These are phyloP conservation scores for Botryotinia calthae DNA, from an alignment of 2,329 filamentous ascomycete genomes.

Conservation along the genomic window DNA sequence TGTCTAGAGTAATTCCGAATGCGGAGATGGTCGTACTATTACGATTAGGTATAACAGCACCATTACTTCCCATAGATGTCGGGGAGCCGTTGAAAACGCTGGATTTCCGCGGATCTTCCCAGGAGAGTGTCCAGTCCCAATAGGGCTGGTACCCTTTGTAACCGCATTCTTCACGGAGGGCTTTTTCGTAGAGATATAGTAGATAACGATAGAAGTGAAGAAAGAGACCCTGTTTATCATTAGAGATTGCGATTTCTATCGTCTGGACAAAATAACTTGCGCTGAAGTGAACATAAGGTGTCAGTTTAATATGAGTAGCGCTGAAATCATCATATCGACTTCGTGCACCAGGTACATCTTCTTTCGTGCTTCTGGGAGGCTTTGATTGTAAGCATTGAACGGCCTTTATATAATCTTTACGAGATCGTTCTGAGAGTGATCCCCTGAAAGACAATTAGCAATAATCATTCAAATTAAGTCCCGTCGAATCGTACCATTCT, in stretches of 20 bases:
- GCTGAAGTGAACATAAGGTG: conserved; percentile 34
- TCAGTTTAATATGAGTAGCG: conserved; percentile 41
- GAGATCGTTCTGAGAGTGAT: conserved; percentile 7
- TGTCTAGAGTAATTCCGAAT: conserved; percentile 31
- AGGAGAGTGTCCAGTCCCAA: conserved; percentile 14
- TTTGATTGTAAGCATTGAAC: conserved; percentile 41
- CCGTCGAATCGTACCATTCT: not conserved
- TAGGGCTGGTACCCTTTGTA: conserved; percentile 45
- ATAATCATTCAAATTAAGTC: not conserved
- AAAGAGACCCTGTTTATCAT: conserved; percentile 23
- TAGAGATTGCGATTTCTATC: not conserved
- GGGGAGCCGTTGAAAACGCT: conserved; percentile 55
- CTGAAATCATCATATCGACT: conserved; percentile 42
- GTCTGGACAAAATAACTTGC: conserved; percentile 11
- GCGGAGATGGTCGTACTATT: conserved; percentile 33
- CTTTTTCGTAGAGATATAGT: conserved; percentile 44
- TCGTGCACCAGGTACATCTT: conserved; percentile 32
- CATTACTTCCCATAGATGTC: conserved; percentile 51
- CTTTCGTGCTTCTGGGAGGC: conserved; percentile 38
- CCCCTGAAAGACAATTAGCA: not conserved
- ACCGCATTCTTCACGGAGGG: conserved; percentile 44
- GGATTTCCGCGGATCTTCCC: conserved; percentile 45
- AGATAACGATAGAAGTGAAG: conserved; percentile 42
- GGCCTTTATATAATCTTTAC: conserved; percentile 40
- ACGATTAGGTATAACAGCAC: conserved; percentile 37